phyloP scores from a whole-genome alignment of 2,329 filamentous ascomycete species.

The Sarocladium kiliense region DNA sequence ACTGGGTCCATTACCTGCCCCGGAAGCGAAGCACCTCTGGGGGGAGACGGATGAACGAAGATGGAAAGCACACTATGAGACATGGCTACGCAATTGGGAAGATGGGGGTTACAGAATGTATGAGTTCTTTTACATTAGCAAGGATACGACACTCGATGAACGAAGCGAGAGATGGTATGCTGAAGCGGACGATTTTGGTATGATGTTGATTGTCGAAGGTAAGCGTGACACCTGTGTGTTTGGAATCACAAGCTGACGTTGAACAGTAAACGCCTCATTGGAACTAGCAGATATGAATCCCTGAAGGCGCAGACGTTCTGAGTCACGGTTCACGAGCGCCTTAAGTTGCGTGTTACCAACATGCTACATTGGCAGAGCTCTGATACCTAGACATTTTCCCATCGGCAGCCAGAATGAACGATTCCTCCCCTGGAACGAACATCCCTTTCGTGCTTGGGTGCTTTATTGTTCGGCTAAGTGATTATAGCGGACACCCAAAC shows the following conservation, averaged over 20 bases:
- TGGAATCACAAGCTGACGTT: not conserved
- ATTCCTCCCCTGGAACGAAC: too few species aligned
- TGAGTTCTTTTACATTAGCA: constrained; percentile 15
- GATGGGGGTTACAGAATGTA: constrained; percentile 12
- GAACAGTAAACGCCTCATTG: not conserved
- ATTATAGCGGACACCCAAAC: too few species aligned
- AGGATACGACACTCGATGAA: not conserved
- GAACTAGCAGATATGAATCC: not conserved
- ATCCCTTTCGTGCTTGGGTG: too few species aligned
- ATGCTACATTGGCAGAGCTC: too few species aligned
- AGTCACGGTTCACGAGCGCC: too few species aligned
- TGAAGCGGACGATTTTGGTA: constrained; percentile 15
- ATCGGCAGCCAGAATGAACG: too few species aligned
- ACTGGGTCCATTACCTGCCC: constrained; percentile 14
- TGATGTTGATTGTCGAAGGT: constrained; percentile 16
- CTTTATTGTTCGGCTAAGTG: too few species aligned
- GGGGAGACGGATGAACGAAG: constrained; percentile 6
- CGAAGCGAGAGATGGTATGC: constrained; percentile 15
- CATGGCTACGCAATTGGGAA: constrained; percentile 13
- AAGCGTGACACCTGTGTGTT: not conserved
- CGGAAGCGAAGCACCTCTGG: constrained; percentile 13
- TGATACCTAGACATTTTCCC: too few species aligned
- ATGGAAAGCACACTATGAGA: constrained; percentile 10
- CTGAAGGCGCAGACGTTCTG: too few species aligned
- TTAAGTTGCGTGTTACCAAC: too few species aligned